Conservation (phyloP, 108 stramenopile species). For the Fragilaria radians region DNA sequence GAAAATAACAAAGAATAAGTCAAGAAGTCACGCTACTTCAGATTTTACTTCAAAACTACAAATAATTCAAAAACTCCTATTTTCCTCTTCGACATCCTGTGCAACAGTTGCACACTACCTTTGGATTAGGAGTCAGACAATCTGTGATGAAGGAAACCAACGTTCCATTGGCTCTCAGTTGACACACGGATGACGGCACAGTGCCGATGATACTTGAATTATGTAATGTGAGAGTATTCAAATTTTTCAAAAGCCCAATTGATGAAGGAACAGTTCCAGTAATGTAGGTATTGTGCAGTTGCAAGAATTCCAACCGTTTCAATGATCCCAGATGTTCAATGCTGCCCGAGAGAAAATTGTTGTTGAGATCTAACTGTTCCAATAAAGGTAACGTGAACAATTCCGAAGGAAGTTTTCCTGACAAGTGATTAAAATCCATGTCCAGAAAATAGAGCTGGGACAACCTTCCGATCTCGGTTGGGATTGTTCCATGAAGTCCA, state of each 20-base stretch:
- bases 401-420: slow-evolving; percentile 36
- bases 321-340: slow-evolving; percentile 50
- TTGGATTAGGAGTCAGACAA: slow-evolving; percentile 20
- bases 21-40: too few species aligned
- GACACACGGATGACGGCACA: slow-evolving; percentile 36
- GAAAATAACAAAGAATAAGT: too few species aligned
- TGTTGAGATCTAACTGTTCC: slow-evolving; percentile 50
- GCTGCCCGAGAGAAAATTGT: slow-evolving; percentile 48
- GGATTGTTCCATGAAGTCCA: slow-evolving; percentile 31
- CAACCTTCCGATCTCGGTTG: slow-evolving; percentile 8
- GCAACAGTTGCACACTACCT: slow-evolving; percentile 32
- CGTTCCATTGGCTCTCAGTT: slow-evolving; percentile 5
- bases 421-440: slow-evolving; percentile 39
- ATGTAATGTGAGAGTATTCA: slow-evolving; percentile 41
- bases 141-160: slow-evolving; percentile 29
- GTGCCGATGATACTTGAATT: slow-evolving; percentile 21
- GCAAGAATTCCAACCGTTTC: slow-evolving; percentile 32
- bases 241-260: slow-evolving; percentile 31
- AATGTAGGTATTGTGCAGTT: slow-evolving; percentile 35
- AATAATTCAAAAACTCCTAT: too few species aligned
- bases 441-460: slow-evolving; percentile 9
- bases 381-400: slow-evolving; percentile 28
- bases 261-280: slow-evolving; percentile 54
- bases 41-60: too few species aligned
- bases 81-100: slow-evolving; percentile 38